phyloP scores from a whole-genome alignment of 164 flowering plant species.

The Echeveria elegans region DNA sequence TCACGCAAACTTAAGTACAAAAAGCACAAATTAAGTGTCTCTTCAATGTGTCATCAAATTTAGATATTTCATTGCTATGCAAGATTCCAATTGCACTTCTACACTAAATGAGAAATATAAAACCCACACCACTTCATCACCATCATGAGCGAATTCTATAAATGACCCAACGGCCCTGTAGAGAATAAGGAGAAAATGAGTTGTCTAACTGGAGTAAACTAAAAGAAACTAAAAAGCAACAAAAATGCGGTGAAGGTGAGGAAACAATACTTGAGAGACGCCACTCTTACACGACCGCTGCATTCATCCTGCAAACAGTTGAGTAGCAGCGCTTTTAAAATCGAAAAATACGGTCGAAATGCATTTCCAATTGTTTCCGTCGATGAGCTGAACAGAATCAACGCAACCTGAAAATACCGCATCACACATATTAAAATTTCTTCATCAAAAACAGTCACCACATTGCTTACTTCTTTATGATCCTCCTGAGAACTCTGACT shows the following conservation, averaged over 20 bases:
- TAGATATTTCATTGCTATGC: too few relatives aligned
- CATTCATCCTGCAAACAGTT: conserved; percentile 89
- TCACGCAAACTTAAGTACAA: too few relatives aligned
- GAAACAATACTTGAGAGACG: conserved; percentile 82
- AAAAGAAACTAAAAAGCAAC: conserved; percentile 3
- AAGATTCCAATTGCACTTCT: too few relatives aligned
- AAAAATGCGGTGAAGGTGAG: neutral
- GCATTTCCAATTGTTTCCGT: conserved; percentile 87
- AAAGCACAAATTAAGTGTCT: too few relatives aligned
- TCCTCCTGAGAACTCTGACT: conserved; percentile 52
- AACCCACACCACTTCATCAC: conserved; percentile 78
- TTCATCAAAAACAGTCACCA: neutral
- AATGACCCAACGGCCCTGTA: conserved; percentile 86
- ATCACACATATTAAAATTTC: neutral
- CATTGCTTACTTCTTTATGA: conserved; percentile 65
- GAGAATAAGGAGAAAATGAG: neutral
- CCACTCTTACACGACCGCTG: conserved; percentile 87
- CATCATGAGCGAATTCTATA: conserved; percentile 30
- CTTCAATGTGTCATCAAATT: too few relatives aligned
- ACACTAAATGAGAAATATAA: too few relatives aligned
- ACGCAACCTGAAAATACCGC: conserved; percentile 56
- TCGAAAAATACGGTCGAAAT: conserved; percentile 71
- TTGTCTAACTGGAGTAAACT: conserved; percentile 1
- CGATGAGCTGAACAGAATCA: conserved; percentile 92
- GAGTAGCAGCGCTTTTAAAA: conserved; percentile 70